Base-by-base conservation (phyloP, 768 basidiomycete species). In the Lentinus brumalis region DNA sequence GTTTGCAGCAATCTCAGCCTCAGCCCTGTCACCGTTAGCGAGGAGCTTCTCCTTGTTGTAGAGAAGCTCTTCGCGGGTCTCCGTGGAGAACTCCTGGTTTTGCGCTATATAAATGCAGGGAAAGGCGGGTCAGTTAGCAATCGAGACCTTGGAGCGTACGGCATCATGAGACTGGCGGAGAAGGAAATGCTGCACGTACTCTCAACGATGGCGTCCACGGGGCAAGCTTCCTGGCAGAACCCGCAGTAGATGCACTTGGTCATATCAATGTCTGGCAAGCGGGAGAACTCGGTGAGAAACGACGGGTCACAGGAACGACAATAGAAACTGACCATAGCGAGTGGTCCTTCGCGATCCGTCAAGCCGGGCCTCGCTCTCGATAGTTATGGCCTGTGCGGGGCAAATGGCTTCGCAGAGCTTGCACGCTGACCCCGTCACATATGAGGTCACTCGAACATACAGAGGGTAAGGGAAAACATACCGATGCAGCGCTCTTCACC, bases 231-330 rank as follows among this genome's bases (percentile, higher is more conserved):
- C 77, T 98, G 96, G 76, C 97, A 98, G 83, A 98, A 98, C 56
- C 97, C 97, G 76, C 97, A 99, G 81, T 99, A 99, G 71, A 99
- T 99, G 78, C 97, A 98, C 82, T 96, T 98, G 61, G 97, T 99
- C 97, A 99, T 99, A 75, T 99, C 97, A 69, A 98, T 95, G 77
- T 98, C 94, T 96, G 66, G 21, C 14, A 45, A 6, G 4, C 41
- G 32, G n/a, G 2, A 26, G 31, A 54, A 53, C 50, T 44, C 11
- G 45, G 68, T 58, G 40, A 38, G 54, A 40, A 41, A 29, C 57
- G 56, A 16, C 52, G 60, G 60, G 53, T 45, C 44, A 61, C 52
- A 58, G 50, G 61, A 32, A 56, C 30, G 12, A 58, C 45, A 58
- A 60, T 29, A 18, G 1, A 58, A 15, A 57, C 58, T 54, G 56